Conservation (phyloP, 2,329 filamentous ascomycete genomes). For the Boeremia lycopersici region DNA sequence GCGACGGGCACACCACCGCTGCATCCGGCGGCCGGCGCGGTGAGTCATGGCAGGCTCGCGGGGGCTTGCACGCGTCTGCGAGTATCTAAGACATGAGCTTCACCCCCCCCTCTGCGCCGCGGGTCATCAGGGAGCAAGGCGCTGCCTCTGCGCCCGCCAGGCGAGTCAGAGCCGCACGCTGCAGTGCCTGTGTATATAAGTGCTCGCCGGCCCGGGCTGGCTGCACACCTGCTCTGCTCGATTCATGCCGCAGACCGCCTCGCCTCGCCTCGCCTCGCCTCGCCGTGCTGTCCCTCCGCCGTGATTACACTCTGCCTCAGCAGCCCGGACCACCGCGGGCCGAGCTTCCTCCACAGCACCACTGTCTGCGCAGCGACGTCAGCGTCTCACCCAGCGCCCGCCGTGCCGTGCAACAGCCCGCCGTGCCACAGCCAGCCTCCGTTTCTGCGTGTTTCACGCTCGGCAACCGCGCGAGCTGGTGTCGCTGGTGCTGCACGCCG, state of each 20-base stretch:
- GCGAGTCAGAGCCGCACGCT: constrained; percentile 16
- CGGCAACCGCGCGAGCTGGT: constrained; percentile 25
- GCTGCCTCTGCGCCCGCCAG: neutral
- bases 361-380: constrained; percentile 22
- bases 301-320: no score
- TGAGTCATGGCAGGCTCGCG: constrained; percentile 35
- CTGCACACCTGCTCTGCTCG: constrained; percentile 5
- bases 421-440: constrained; percentile 6
- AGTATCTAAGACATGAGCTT: constrained; percentile 18
- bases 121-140: constrained; percentile 4
- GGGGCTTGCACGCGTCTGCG: constrained; percentile 9
- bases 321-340: constrained; percentile 14
- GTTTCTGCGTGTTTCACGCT: constrained; percentile 22
- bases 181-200: constrained; percentile 14
- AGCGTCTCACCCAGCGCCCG: constrained; percentile 26
- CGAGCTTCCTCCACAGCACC: constrained; percentile 16
- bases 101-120: constrained; percentile 18
- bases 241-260: constrained; percentile 3
- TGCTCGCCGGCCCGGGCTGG: constrained; percentile 3
- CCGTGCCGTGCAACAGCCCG: constrained; percentile 16
- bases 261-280: neutral
- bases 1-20: constrained; percentile 2
- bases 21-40: constrained; percentile 10
- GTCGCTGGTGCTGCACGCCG: constrained; percentile 19
- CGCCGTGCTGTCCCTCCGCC: neutral